Evolutionary conservation across 148 eudicot genomes (phyloP).

Genomic region (Talinum fruticosum): DNA sequence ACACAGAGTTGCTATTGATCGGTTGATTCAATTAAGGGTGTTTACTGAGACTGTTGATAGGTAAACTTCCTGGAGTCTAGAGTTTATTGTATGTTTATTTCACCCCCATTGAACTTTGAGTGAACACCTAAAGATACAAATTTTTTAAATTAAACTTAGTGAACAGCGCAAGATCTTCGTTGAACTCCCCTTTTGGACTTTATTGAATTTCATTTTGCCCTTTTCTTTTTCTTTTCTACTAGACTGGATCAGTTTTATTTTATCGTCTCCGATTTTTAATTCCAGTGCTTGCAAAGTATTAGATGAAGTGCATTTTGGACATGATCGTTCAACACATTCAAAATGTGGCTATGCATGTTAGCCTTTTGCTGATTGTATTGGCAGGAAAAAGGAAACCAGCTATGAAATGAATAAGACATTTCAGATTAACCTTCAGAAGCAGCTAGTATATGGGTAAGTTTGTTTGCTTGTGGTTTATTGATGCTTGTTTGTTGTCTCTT

Average conservation of each 20-base stretch:
- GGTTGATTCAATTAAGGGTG: slow-evolving; percentile 77
- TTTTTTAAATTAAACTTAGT: background rate
- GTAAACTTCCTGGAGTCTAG: slow-evolving; percentile 30
- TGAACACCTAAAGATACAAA: background rate
- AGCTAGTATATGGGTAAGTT: slow-evolving; percentile 74
- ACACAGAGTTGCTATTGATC: slow-evolving; percentile 82
- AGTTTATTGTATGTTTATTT: background rate
- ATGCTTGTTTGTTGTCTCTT: background rate
- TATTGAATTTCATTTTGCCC: background rate
- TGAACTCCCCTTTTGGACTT: background rate
- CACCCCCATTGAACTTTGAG: background rate
- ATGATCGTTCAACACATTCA: background rate
- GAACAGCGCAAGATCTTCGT: background rate
- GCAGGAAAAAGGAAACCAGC: slow-evolving; percentile 79
- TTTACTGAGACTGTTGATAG: slow-evolving; percentile 67
- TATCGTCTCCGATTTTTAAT: background rate
- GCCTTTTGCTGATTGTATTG: slow-evolving; percentile 21
- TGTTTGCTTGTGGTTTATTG: background rate
- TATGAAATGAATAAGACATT: slow-evolving; percentile 65
- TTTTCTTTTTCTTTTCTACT: background rate
- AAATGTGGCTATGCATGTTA: background rate
- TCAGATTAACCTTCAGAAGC: slow-evolving; percentile 78
- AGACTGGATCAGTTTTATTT: too few relatives aligned
- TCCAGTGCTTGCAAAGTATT: background rate
- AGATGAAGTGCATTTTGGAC: background rate